Evolutionary conservation across 2,329 filamentous ascomycete species (phyloP), one percentile per base, ranked within the genome.

Genomic region (Paraconiothyrium brasiliense): DNA sequence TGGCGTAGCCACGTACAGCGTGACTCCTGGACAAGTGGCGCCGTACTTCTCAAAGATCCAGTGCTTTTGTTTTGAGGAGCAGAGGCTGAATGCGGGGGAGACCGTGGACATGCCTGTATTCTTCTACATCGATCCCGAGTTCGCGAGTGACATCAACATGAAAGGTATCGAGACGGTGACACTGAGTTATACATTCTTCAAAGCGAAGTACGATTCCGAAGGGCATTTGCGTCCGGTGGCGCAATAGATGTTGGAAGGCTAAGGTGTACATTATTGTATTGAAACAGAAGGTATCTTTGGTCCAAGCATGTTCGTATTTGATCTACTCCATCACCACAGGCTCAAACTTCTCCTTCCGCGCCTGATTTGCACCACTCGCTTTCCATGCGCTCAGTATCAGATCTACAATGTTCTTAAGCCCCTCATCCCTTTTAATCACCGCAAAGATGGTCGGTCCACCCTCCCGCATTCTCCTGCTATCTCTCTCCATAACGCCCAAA

Each of bases 21-120:
- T 99, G 34, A 97, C 94, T 2, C 95, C 95, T 0, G 95, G 89
- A 3, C 95, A 99, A 81, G 94, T 97, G 48, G 94, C 95, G 47
- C 94, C 93, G 1, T 99, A 99, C 79, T 99, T 99, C 77, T 96
- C 92, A 87, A 99, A 99, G 86, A 99, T 99, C 49, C 95, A 99
- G 80, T 99, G 95, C 76, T 99, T 99, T 80, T 99, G 95, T 80
- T 99, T 99, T 73, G 95, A 99, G 82, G 94, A 86, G 78, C 95
- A 99, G 85, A 86, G 96, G 64, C 81, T 99, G 67, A 94, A 95
- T 76, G 94, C 94, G 6, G 94, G 94, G 48, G 96, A 99, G 85
- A 95, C 93, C 48, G 95, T 99, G 57, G 95, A 99, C 79, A 99
- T 99, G 96, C 96, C 95, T 0, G 96, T 99, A 0, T 99, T 99